These are phyloP conservation scores for Malus fusca DNA, from an alignment of 306 rosid genomes.

Conservation along the genomic window DNA sequence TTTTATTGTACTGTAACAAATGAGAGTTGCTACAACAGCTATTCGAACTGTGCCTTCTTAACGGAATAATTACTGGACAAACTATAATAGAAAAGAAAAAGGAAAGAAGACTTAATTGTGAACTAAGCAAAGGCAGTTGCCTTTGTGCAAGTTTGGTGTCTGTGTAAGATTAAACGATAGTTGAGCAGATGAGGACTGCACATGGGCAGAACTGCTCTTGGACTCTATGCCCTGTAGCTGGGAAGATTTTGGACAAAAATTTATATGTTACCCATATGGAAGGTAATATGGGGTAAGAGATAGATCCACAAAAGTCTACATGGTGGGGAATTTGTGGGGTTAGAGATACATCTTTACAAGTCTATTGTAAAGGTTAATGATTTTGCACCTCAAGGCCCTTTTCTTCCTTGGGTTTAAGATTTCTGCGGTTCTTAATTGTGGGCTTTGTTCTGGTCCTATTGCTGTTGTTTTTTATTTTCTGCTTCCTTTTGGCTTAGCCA, in stretches of 20 bases:
- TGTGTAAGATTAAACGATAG: not conserved
- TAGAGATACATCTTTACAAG: not conserved
- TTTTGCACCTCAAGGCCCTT: not conserved
- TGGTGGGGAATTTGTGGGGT: not conserved
- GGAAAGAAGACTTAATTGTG: not conserved
- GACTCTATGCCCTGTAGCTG: not conserved
- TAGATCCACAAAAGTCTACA: not conserved
- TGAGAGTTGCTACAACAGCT: not conserved
- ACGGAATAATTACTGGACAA: not conserved
- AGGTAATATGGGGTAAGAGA: not conserved
- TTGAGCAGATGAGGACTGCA: not conserved
- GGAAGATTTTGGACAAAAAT: not conserved
- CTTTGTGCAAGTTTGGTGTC: not conserved
- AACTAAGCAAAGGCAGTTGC: not conserved
- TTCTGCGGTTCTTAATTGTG: not conserved
- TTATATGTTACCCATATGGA: not conserved
- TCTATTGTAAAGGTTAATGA: not conserved
- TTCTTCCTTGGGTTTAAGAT: not conserved
- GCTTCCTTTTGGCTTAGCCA: not conserved
- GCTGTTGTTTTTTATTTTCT: not conserved
- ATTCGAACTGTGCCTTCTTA: not conserved
- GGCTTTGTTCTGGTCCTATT: not conserved
- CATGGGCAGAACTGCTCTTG: not conserved
- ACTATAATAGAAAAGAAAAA: not conserved
- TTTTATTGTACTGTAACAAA: not conserved